A percentile compares a stretch with the other conserved stretches of the same genome.
These are phyloP conservation scores for Citrus maxima DNA, from an alignment of 345 rosid species.

Conservation along the genomic window DNA sequence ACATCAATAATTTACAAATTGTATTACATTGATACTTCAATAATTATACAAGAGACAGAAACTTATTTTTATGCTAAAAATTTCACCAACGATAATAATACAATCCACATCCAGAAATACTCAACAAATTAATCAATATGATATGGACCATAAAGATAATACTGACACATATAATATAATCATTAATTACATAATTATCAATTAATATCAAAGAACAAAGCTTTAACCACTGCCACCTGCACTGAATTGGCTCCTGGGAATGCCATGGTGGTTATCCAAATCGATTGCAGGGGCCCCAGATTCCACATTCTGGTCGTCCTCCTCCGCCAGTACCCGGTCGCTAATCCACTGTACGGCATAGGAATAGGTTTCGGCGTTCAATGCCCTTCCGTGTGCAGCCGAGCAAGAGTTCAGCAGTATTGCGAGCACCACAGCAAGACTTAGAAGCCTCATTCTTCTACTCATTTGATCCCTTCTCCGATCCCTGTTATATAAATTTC, in stretches of 20 bases:
- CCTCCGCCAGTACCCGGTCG: not conserved
- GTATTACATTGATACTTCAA: not conserved
- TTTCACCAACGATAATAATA: not conserved
- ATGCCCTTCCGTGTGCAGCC: conserved; percentile 3
- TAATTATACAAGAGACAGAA: not conserved
- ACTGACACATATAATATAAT: not conserved
- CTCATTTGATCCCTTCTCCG: not conserved
- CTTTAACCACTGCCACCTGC: conserved; percentile 10
- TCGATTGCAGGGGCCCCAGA: not conserved
- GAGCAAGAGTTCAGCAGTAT: conserved; percentile 22
- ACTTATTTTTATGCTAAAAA: too few species aligned
- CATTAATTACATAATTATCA: not conserved
- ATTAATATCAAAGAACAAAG: too few species aligned
- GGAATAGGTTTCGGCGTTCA: not conserved
- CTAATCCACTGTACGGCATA: not conserved
- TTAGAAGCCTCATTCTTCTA: conserved; percentile 21
- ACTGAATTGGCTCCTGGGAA: conserved; percentile 17
- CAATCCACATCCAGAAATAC: not conserved
- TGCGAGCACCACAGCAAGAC: conserved; percentile 15
- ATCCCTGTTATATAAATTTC: not conserved
- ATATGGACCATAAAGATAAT: not conserved
- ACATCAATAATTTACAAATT: too few species aligned
- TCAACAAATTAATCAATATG: not conserved
- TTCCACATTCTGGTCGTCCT: not conserved
- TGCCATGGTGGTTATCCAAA: conserved; percentile 23